phyloP scores from a whole-genome alignment of 106 monocot genomes.

The Phalaenopsis equestris region DNA sequence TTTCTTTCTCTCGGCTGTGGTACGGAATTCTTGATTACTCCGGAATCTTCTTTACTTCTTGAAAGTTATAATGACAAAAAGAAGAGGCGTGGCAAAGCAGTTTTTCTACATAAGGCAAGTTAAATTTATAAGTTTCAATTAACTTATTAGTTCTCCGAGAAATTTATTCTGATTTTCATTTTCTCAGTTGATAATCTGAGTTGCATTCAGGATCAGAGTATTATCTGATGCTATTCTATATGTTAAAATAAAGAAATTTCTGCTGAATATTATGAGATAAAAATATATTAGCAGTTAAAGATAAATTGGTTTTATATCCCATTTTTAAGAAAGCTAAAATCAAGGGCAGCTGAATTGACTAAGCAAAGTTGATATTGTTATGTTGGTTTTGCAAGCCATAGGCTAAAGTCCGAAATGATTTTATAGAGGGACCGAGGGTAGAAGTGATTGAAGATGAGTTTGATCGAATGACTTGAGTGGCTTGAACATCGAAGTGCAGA shows the following conservation, averaged over 20 bases:
- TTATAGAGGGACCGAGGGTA: neutral
- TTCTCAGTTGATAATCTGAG: neutral
- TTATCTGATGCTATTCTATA: neutral
- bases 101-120: conserved; percentile 78
- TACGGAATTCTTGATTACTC: conserved; percentile 56
- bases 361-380: neutral
- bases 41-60: conserved; percentile 46
- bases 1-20: conserved; percentile 53
- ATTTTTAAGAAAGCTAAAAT: neutral
- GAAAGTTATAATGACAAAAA: conserved; percentile 53
- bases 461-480: neutral
- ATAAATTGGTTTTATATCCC: neutral
- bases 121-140: neutral
- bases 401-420: neutral
- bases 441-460: neutral
- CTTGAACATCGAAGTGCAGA: neutral
- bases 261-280: neutral
- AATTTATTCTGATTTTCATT: neutral
- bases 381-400: neutral
- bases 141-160: neutral
- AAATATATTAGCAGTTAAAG: neutral
- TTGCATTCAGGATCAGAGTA: neutral
- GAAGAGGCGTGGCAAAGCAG: conserved; percentile 57
- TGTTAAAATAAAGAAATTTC: neutral
- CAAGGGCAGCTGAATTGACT: neutral